Base-by-base conservation (phyloP, 2,329 filamentous ascomycete genomes). In the Celoporthe dispersa region DNA sequence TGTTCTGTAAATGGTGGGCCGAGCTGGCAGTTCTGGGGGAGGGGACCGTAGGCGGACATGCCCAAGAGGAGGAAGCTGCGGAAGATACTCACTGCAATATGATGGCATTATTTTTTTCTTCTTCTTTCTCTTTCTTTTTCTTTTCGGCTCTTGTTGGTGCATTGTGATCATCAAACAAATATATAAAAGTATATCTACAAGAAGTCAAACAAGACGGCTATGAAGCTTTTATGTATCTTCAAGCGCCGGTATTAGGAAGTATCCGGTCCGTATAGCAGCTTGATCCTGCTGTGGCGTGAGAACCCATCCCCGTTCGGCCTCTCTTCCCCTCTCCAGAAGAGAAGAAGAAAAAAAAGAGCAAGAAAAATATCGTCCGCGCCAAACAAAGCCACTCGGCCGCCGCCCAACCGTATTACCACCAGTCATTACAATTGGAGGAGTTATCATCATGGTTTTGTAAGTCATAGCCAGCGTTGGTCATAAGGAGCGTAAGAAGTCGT, bases 401-500 rank as follows among this genome's bases (percentile, higher is more conserved):
- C 41, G 37, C 66, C 66, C 55, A 51, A 60, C 16, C 48, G 25
- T 57, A 31, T 57, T 57, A 31, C 14, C 48, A 12, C n/a, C 28
- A 33, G 28, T 31, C 25, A 57, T 57, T 31, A 57, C 28, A 19
- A 31, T 57, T 31, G 14, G 28, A 33, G 12, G 25, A 55, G 5
- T 55, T 66, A 64, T 68, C 44, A 53, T 64, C 44, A 61, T 64
- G 31, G 59, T 63, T 35, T 60, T n/a, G 33, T 3, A 14, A 6
- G 57, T 22, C 33, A 31, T 35, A n/a, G 31, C 19, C 14, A 8
- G 22, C 22, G 22, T 33, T n/a, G 28, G 63, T 64, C 35, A 51
- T 59, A 70, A 71, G 44, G 69, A 71, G 64, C 53, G 69, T 71
- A 48, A 71, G 67, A 69, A 67, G 48, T 37, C 62, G 62, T 68